Evolutionary conservation across 169 alveolate genomes (phyloP).

Genomic region (Cryptosporidium xiaoi): DNA sequence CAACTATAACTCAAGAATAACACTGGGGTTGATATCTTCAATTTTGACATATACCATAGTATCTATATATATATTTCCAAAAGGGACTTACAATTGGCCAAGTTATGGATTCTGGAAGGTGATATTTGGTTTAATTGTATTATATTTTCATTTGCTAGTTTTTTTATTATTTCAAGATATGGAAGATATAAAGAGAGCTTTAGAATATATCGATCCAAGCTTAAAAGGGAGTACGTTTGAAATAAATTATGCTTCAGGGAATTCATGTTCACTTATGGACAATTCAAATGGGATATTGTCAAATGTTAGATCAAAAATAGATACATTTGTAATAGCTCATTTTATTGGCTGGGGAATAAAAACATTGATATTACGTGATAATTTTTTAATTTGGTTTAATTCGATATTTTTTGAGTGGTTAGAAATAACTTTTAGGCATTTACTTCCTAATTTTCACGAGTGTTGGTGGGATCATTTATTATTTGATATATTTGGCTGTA

Average conservation of each 20-base stretch:
- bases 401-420: slow-evolving; percentile 86
- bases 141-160: slow-evolving; percentile 71
- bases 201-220: slow-evolving; percentile 82
- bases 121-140: slow-evolving; percentile 70
- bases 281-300: slow-evolving; percentile 23
- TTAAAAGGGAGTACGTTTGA: slow-evolving; percentile 85
- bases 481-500: slow-evolving; percentile 87
- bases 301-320: slow-evolving; percentile 79
- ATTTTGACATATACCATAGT: not conserved
- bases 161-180: slow-evolving; percentile 78
- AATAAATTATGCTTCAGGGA: slow-evolving; percentile 84
- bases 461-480: slow-evolving; percentile 94
- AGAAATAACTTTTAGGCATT: slow-evolving; percentile 89
- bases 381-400: slow-evolving; percentile 83
- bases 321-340: slow-evolving; percentile 88
- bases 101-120: slow-evolving; percentile 75
- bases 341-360: slow-evolving; percentile 89
- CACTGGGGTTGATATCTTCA: slow-evolving; percentile 8
- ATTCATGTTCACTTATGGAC: slow-evolving; percentile 81
- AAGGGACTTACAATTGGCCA: slow-evolving; percentile 77
- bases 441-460: slow-evolving; percentile 91
- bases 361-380: slow-evolving; percentile 88
- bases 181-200: slow-evolving; percentile 65
- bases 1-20: too few relatives aligned
- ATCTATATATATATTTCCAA: slow-evolving; percentile 68